Evolutionary conservation across 805 yeast species (phyloP).

Genomic region (Metschnikowia similis): DNA sequence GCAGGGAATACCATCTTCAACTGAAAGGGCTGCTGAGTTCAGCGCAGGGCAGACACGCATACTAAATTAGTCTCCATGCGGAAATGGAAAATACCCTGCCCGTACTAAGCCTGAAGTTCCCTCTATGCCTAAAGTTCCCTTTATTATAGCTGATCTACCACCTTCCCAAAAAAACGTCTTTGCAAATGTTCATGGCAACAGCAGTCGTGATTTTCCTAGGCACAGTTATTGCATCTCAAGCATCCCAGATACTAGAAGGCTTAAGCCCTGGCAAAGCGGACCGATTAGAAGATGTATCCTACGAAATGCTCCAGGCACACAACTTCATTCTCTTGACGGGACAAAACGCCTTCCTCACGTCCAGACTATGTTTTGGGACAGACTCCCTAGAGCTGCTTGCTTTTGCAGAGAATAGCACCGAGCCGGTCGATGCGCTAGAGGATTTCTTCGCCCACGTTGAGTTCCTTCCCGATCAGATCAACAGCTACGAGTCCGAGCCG

Average conservation of each 20-base stretch:
- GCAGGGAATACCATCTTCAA: no score
- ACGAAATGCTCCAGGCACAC: slow-evolving; percentile 5
- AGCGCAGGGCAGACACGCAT: neutral
- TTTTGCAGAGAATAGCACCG: neutral
- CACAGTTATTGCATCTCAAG: neutral
- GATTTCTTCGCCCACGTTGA: neutral
- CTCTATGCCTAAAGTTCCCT: neutral
- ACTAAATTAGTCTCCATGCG: neutral
- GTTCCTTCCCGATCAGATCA: slow-evolving; percentile 1
- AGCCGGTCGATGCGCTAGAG: neutral
- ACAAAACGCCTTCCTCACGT: slow-evolving; percentile 8
- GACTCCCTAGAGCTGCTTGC: neutral
- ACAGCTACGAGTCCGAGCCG: neutral
- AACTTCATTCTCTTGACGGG: slow-evolving; percentile 7
- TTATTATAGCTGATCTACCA: neutral
- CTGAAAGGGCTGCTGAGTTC: no score
- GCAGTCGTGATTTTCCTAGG: neutral
- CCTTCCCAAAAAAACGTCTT: neutral
- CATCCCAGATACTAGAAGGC: neutral
- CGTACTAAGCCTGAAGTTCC: neutral
- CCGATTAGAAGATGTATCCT: neutral
- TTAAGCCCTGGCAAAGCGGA: neutral
- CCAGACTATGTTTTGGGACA: neutral
- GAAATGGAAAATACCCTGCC: neutral
- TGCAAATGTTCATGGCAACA: neutral